These are phyloP conservation scores for Neonectria punicea DNA, from an alignment of 2,329 filamentous ascomycete genomes.

Conservation along the genomic window DNA sequence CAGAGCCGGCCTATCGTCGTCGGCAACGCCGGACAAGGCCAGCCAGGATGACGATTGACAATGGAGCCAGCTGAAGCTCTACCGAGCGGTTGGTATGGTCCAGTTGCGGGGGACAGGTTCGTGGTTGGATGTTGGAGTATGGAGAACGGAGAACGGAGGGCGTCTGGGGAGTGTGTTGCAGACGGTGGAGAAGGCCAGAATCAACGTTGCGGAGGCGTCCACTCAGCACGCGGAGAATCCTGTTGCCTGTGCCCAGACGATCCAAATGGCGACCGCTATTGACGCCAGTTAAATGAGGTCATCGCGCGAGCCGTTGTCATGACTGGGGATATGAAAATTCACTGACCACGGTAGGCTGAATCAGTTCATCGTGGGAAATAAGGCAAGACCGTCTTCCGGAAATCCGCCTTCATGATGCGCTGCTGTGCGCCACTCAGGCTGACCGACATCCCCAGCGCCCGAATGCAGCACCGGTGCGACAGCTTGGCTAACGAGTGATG, in stretches of 20 bases:
- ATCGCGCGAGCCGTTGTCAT: background rate
- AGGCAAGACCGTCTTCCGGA: constrained; percentile 11
- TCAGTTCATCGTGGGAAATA: background rate
- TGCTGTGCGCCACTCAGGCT: constrained; percentile 16
- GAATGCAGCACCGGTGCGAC: background rate
- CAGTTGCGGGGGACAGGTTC: constrained; percentile 15
- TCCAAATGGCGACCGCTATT: background rate
- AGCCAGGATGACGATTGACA: background rate
- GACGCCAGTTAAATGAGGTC: background rate
- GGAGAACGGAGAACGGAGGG: constrained; percentile 23
- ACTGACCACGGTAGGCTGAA: background rate
- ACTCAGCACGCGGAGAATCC: constrained; percentile 20
- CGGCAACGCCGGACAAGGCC: constrained; percentile 24
- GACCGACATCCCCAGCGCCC: background rate
- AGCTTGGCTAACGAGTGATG: background rate
- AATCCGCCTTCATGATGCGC: constrained; percentile 3
- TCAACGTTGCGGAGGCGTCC: constrained; percentile 14
- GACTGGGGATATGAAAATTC: background rate
- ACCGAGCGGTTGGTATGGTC: background rate
- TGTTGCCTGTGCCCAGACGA: constrained; percentile 18
- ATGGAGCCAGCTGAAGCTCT: background rate
- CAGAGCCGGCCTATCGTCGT: background rate
- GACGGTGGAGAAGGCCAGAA: constrained; percentile 10
- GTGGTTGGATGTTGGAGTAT: constrained; percentile 26
- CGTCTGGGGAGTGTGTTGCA: constrained; percentile 21